A percentile compares a stretch with the other conserved stretches of the same genome.
phyloP scores from a whole-genome alignment of 2,329 filamentous ascomycete genomes.

The Fusarium siculi region DNA sequence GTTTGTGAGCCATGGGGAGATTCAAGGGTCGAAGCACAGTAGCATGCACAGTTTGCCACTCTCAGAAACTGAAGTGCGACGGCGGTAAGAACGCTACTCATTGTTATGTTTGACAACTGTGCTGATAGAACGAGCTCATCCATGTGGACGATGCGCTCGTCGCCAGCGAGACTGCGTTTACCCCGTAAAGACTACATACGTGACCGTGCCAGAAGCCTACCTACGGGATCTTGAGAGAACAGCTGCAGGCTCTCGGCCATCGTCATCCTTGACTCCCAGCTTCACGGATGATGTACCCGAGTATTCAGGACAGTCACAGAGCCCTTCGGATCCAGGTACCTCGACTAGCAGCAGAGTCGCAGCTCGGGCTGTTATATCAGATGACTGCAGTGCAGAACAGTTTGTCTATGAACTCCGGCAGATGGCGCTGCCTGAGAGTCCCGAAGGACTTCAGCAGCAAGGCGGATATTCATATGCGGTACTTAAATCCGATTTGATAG shows the following conservation, averaged over 20 bases:
- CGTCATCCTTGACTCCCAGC: neutral
- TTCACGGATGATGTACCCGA: neutral
- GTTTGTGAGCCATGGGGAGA: neutral
- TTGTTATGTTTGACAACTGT: neutral
- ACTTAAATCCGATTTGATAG: neutral
- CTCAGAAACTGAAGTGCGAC: neutral
- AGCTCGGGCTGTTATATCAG: neutral
- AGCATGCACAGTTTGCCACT: neutral
- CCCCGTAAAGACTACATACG: neutral
- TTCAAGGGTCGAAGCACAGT: neutral
- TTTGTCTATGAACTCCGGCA: neutral
- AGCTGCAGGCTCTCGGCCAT: neutral
- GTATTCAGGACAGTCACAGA: neutral
- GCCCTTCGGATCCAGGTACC: neutral
- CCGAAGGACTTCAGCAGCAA: neutral
- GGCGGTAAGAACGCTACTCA: neutral
- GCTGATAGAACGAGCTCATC: neutral
- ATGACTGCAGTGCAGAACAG: neutral
- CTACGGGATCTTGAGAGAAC: neutral
- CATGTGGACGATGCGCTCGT: neutral
- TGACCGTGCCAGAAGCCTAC: neutral
- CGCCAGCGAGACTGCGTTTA: neutral
- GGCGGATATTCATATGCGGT: neutral
- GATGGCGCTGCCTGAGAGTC: neutral
- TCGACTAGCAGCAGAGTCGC: neutral